Evolutionary conservation across 2,329 filamentous ascomycete species (phyloP).

Genomic region (Alternaria tenuissima): DNA sequence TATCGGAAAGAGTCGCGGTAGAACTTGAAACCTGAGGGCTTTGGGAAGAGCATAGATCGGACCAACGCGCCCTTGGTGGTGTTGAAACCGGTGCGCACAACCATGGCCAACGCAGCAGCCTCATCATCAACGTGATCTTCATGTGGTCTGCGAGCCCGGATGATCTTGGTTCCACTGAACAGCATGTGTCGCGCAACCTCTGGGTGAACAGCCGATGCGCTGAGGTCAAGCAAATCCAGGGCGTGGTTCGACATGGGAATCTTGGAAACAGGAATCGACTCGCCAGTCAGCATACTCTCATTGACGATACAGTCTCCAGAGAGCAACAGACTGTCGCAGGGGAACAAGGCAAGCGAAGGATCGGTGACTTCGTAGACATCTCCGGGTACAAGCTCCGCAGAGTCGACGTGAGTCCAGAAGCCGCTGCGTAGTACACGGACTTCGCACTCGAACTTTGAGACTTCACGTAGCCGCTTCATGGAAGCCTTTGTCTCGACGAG

Average conservation of each 20-base stretch:
- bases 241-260: constrained; percentile 82
- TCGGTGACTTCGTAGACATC: constrained; percentile 98
- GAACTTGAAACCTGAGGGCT: constrained; percentile 98
- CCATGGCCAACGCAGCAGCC: constrained; percentile 88
- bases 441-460: constrained; percentile 94
- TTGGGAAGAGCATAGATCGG: constrained; percentile 97
- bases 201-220: constrained; percentile 81
- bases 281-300: constrained; percentile 97
- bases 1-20: constrained; percentile 98
- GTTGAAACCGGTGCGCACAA: constrained; percentile 93
- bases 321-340: constrained; percentile 88
- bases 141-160: constrained; percentile 86
- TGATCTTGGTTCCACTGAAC: constrained; percentile 94
- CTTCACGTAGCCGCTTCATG: constrained; percentile 87
- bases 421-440: constrained; percentile 91
- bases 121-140: constrained; percentile 86
- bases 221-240: constrained; percentile 77
- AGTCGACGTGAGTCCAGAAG: constrained; percentile 91
- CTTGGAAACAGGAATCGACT: constrained; percentile 97
- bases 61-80: constrained; percentile 97
- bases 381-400: constrained; percentile 88
- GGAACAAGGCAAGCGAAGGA: constrained; percentile 84
- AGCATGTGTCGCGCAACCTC: constrained; percentile 88
- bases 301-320: constrained; percentile 98
- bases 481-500: constrained; percentile 91